phyloP scores from a whole-genome alignment of 1,284 basidiomycete genomes.

The Vanrija pseudolonga region DNA sequence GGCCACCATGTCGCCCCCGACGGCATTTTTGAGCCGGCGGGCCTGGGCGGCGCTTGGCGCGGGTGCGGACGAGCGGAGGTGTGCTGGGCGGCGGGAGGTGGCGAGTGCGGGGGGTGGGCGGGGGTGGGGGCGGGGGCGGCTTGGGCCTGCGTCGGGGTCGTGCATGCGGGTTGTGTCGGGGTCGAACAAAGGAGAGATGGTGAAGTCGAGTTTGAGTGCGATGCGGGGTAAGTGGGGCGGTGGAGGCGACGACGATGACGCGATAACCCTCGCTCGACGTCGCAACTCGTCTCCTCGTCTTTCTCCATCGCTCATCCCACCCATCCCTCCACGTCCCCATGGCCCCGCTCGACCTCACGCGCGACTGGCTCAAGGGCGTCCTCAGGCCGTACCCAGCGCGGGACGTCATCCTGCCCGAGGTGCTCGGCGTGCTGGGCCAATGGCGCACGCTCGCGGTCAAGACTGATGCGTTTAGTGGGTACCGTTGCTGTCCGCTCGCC shows the following conservation, averaged over 20 bases:
- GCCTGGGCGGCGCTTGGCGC: neutral
- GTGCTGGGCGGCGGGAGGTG: neutral
- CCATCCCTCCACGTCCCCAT: constrained; percentile 9
- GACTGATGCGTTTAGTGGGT: constrained; percentile 86
- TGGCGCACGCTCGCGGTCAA: constrained; percentile 73
- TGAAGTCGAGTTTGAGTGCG: too few species aligned
- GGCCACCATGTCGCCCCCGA: constrained; percentile 30
- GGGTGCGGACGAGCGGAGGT: neutral
- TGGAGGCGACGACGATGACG: neutral
- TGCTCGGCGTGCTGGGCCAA: constrained; percentile 61
- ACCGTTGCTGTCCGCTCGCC: constrained; percentile 3
- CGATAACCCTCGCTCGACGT: neutral
- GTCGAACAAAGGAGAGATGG: too few species aligned
- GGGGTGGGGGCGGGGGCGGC: too few species aligned
- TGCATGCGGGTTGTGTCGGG: neutral
- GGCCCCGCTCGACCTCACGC: constrained; percentile 48
- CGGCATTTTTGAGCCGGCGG: constrained; percentile 6
- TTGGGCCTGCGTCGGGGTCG: neutral
- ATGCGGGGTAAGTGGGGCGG: neutral
- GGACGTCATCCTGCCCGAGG: constrained; percentile 61
- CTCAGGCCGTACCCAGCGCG: constrained; percentile 60
- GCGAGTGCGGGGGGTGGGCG: too few species aligned
- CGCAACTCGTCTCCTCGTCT: neutral
- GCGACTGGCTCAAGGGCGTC: constrained; percentile 71
- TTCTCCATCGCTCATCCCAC: neutral